Percentiles rank a stretch among this genome's conserved stretches.
Evolutionary conservation across 2,329 filamentous ascomycete species (phyloP).

Genomic region (Botryotinia globosa): DNA sequence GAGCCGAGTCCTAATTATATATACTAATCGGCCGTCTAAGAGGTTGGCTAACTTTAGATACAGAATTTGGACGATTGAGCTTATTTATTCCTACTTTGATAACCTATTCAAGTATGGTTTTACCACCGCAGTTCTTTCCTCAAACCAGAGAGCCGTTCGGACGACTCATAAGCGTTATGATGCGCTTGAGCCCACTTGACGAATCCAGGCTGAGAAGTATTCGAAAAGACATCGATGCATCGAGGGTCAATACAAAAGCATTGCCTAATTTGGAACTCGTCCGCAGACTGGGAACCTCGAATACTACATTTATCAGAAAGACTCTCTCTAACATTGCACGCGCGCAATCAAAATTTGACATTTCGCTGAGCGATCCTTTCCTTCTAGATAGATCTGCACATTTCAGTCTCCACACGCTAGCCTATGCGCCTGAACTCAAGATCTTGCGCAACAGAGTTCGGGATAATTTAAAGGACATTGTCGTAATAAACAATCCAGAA

Average conservation of each 20-base stretch:
- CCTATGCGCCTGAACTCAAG: not conserved
- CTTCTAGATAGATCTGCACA: not conserved
- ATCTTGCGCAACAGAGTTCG: not conserved
- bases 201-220: not conserved
- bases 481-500: not conserved
- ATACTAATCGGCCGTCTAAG: not conserved
- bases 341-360: not conserved
- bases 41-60: not conserved
- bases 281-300: not conserved
- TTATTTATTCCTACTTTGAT: not conserved
- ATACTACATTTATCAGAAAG: not conserved
- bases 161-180: not conserved
- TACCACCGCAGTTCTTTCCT: not conserved
- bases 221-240: not conserved
- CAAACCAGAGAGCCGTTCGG: not conserved
- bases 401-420: not conserved
- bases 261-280: not conserved
- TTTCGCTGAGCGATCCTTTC: not conserved
- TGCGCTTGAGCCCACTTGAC: not conserved
- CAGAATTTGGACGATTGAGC: not conserved
- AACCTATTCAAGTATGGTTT: not conserved
- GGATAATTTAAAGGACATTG: not conserved
- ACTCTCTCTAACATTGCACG: not conserved
- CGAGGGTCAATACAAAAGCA: not conserved
- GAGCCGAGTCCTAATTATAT: not conserved